A percentile compares a stretch with the other conserved stretches of the same genome.
Evolutionary conservation across 176 grass and related monocot species (phyloP).

Genomic region (Carex kokanica): DNA sequence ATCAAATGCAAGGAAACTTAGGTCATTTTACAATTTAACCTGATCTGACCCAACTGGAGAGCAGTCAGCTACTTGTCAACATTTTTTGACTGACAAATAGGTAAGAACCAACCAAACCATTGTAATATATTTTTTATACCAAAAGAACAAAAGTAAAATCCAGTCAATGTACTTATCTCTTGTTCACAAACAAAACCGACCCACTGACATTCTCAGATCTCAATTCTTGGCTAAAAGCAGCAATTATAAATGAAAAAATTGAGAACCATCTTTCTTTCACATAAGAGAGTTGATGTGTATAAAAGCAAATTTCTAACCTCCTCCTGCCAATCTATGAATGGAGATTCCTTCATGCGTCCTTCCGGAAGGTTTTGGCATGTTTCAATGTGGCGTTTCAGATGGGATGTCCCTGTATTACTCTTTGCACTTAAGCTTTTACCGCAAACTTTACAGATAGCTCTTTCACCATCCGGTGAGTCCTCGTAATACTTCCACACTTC

Average conservation of each 20-base stretch:
- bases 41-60: background rate
- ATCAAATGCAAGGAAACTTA: background rate
- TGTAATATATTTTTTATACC: background rate
- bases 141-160: background rate
- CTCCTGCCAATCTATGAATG: slow-evolving; percentile 9
- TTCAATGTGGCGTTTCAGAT: slow-evolving; percentile 16
- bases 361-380: background rate
- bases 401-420: background rate
- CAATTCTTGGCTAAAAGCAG: background rate
- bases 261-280: background rate
- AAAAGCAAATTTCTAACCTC: slow-evolving; percentile 5
- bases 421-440: background rate
- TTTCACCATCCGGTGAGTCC: background rate
- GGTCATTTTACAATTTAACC: background rate
- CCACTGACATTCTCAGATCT: too few relatives aligned
- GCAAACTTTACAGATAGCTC: slow-evolving; percentile 11
- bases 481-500: slow-evolving; percentile 9
- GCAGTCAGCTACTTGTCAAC: background rate
- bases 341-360: background rate
- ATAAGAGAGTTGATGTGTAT: background rate
- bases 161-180: background rate
- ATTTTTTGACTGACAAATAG: background rate
- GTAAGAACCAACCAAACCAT: background rate
- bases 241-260: background rate
- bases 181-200: too few relatives aligned